Percentiles rank a stretch among this genome's conserved stretches.
Conservation (phyloP, 345 rosid species). For the Citrus trifoliata region DNA sequence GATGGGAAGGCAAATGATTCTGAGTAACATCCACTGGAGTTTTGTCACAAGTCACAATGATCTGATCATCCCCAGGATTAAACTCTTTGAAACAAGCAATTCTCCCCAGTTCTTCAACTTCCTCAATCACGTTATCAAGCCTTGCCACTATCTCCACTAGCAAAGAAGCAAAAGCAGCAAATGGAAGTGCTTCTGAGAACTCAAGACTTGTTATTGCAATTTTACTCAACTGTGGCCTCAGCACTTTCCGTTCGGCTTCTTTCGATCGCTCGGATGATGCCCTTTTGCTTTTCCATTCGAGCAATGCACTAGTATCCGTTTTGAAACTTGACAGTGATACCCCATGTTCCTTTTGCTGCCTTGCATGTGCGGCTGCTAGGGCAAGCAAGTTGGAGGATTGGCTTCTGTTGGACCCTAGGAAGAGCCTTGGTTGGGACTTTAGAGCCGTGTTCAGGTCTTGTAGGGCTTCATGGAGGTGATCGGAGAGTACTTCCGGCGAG, state of each 20-base stretch:
- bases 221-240: slow-evolving; percentile 72
- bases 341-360: slow-evolving; percentile 15
- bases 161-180: slow-evolving; percentile 79
- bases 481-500: slow-evolving; percentile 75
- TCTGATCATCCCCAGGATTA: slow-evolving; percentile 35
- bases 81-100: slow-evolving; percentile 61
- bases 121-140: slow-evolving; percentile 67
- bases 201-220: slow-evolving; percentile 59
- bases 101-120: slow-evolving; percentile 70
- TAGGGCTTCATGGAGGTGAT: slow-evolving; percentile 70
- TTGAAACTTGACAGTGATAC: slow-evolving; percentile 55
- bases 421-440: slow-evolving; percentile 75
- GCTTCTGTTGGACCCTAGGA: slow-evolving; percentile 55
- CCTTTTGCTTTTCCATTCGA: slow-evolving; percentile 56
- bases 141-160: slow-evolving; percentile 71
- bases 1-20: slow-evolving; percentile 28
- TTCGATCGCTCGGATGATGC: slow-evolving; percentile 15
- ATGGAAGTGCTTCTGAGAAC: slow-evolving; percentile 87
- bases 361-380: slow-evolving; percentile 46
- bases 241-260: slow-evolving; percentile 40
- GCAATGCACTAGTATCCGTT: slow-evolving; percentile 61
- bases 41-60: slow-evolving; percentile 24
- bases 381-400: slow-evolving; percentile 41
- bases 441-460: slow-evolving; percentile 72
- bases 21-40: slow-evolving; percentile 19